phyloP scores from a whole-genome alignment of 2,329 filamentous ascomycete species.

The Colletotrichum somersetense region DNA sequence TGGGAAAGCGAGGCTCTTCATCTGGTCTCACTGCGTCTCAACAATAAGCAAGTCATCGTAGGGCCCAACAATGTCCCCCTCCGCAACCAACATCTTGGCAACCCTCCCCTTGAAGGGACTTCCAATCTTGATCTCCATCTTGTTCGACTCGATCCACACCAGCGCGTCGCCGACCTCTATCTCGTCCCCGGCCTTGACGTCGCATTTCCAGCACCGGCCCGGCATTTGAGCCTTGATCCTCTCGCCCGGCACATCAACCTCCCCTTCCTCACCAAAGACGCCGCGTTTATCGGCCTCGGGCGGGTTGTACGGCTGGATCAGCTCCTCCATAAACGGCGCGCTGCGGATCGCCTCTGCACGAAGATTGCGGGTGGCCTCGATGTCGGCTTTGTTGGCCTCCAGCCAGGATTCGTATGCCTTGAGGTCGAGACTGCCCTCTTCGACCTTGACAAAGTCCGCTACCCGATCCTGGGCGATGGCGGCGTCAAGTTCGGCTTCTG shows the following conservation, averaged over 20 bases:
- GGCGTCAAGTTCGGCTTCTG: constrained; percentile 47
- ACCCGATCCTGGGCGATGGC: constrained; percentile 37
- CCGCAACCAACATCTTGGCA: constrained; percentile 45
- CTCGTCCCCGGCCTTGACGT: constrained; percentile 45
- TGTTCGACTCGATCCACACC: constrained; percentile 53
- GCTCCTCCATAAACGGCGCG: constrained; percentile 48
- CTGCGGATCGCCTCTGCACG: constrained; percentile 47
- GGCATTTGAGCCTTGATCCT: constrained; percentile 50
- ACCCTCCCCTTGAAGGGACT: constrained; percentile 48
- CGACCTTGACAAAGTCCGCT: constrained; percentile 46
- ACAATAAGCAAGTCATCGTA: constrained; percentile 48
- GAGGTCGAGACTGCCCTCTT: constrained; percentile 48
- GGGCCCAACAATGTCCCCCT: constrained; percentile 49
- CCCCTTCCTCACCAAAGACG: not conserved
- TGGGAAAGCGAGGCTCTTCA: not conserved
- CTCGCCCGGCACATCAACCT: constrained; percentile 42
- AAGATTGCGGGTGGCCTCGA: constrained; percentile 42
- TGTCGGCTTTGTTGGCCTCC: constrained; percentile 46
- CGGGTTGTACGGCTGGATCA: constrained; percentile 46
- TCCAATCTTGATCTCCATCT: constrained; percentile 54
- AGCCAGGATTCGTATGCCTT: constrained; percentile 51
- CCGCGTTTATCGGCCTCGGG: constrained; percentile 25
- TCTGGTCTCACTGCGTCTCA: constrained; percentile 16
- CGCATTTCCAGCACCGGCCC: constrained; percentile 51
- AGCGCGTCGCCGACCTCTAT: constrained; percentile 49